Percentiles rank a stretch among this genome's conserved stretches.
These are phyloP conservation scores for Amylostereum chailletii DNA, from an alignment of 1,284 basidiomycete genomes.

Conservation along the genomic window DNA sequence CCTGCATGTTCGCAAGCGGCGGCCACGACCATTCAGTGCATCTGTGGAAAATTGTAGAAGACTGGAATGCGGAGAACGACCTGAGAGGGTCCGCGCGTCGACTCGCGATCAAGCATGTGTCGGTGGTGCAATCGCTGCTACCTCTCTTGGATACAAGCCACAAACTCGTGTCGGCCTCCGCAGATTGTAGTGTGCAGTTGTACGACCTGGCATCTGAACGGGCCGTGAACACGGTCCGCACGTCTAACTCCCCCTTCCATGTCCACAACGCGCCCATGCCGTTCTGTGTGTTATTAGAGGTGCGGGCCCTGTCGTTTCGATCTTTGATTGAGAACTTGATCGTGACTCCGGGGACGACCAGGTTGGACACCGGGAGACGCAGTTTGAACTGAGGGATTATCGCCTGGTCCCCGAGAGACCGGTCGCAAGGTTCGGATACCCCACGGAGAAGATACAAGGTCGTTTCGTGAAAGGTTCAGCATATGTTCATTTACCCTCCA, in stretches of 20 bases:
- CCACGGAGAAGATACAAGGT: slow-evolving; percentile 27
- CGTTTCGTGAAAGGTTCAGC: slow-evolving; percentile 33
- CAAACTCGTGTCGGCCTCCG: slow-evolving; percentile 39
- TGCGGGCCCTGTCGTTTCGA: slow-evolving; percentile 12
- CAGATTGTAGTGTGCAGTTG: slow-evolving; percentile 34
- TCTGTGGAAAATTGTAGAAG: slow-evolving; percentile 28
- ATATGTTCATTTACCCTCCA: not conserved
- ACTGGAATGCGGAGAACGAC: slow-evolving; percentile 14
- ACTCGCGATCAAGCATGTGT: slow-evolving; percentile 34
- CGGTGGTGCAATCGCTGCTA: slow-evolving; percentile 35
- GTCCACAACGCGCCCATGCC: slow-evolving; percentile 27
- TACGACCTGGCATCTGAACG: slow-evolving; percentile 40
- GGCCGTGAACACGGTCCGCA: slow-evolving; percentile 28
- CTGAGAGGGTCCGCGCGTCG: slow-evolving; percentile 20
- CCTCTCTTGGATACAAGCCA: slow-evolving; percentile 33
- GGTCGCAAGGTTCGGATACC: slow-evolving; percentile 37
- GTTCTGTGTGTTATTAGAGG: slow-evolving; percentile 37
- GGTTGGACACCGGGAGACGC: slow-evolving; percentile 42
- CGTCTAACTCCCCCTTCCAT: slow-evolving; percentile 38
- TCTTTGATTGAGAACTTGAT: not conserved
- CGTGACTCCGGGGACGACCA: slow-evolving; percentile 10
- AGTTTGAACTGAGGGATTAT: slow-evolving; percentile 43
- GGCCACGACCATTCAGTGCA: slow-evolving; percentile 41
- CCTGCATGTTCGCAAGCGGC: slow-evolving; percentile 37
- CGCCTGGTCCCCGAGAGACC: slow-evolving; percentile 26